Percentiles rank a stretch among this genome's conserved stretches.
Conservation (phyloP, 2,329 filamentous ascomycete genomes). For the Penicillium psychrosexuale region DNA sequence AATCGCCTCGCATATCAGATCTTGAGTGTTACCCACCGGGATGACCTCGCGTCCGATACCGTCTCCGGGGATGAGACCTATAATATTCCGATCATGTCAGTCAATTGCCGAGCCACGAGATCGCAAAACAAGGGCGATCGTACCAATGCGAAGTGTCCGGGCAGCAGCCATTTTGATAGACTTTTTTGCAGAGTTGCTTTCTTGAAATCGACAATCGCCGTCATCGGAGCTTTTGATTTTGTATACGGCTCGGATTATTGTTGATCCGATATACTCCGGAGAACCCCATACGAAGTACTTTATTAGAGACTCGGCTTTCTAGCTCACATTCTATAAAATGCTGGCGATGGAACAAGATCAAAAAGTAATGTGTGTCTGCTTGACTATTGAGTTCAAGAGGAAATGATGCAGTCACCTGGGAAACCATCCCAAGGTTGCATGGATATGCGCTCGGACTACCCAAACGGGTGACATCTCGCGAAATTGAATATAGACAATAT, state of each 20-base stretch:
- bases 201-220: slow-evolving; percentile 24
- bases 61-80: slow-evolving; percentile 94
- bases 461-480: slow-evolving; percentile 20
- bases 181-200: slow-evolving; percentile 19
- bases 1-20: slow-evolving; percentile 5
- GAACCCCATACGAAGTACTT: slow-evolving; percentile 3
- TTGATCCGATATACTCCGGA: slow-evolving; percentile 22
- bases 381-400: background rate
- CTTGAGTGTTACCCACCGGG: slow-evolving; percentile 53
- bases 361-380: background rate
- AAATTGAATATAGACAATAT: slow-evolving; percentile 4
- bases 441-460: background rate
- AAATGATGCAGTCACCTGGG: background rate
- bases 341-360: background rate
- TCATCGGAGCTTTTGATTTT: slow-evolving; percentile 32
- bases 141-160: slow-evolving; percentile 66
- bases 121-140: slow-evolving; percentile 28
- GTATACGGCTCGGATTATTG: slow-evolving; percentile 20
- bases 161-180: slow-evolving; percentile 48
- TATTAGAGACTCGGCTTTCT: background rate
- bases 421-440: too few species aligned
- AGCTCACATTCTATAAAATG: background rate
- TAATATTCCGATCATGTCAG: slow-evolving; percentile 14
- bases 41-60: slow-evolving; percentile 99
- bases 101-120: background rate